Evolutionary conservation across 2,329 filamentous ascomycete species (phyloP).

Genomic region (Neofusicoccum umdonicola): DNA sequence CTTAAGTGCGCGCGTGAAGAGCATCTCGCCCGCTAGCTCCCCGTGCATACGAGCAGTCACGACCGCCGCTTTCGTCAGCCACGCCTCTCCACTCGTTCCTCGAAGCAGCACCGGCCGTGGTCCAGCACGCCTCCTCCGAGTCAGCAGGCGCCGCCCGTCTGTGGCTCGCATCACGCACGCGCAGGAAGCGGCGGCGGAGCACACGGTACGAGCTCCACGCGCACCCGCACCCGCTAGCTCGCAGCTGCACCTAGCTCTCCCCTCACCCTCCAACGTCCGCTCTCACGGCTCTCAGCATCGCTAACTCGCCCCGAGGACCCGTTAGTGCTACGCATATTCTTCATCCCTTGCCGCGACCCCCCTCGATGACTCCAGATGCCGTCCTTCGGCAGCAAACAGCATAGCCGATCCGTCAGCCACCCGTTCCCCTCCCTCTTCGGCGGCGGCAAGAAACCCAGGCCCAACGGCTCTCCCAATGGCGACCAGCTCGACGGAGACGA

Average conservation of each 20-base stretch:
- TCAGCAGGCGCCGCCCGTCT: conserved; percentile 1
- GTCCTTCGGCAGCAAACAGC: conserved; percentile 17
- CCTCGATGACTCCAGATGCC: conserved; percentile 18
- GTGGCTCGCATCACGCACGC: not conserved
- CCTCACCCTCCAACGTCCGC: not conserved
- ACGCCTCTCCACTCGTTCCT: not conserved
- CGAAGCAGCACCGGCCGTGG: not conserved
- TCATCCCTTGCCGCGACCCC: conserved; percentile 10
- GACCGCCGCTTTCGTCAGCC: conserved; percentile 1
- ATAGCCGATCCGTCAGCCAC: conserved; percentile 69
- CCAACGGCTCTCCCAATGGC: conserved; percentile 40
- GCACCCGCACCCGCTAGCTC: not conserved
- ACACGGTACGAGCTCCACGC: conserved; percentile 3
- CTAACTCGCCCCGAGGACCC: conserved; percentile 1
- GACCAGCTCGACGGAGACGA: conserved; percentile 8
- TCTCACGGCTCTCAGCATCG: conserved; percentile 4
- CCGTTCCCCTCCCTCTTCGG: conserved; percentile 73
- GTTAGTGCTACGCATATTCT: conserved; percentile 15
- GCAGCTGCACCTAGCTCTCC: not conserved
- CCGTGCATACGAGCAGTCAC: conserved; percentile 6
- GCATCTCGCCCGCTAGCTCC: not conserved
- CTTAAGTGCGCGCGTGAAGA: not conserved
- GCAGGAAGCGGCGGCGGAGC: conserved; percentile 9
- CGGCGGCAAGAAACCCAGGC: conserved; percentile 42
- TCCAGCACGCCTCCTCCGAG: not conserved